Base-by-base conservation (phyloP, 148 eudicot genomes). In the Rhododendron williamsianum region DNA sequence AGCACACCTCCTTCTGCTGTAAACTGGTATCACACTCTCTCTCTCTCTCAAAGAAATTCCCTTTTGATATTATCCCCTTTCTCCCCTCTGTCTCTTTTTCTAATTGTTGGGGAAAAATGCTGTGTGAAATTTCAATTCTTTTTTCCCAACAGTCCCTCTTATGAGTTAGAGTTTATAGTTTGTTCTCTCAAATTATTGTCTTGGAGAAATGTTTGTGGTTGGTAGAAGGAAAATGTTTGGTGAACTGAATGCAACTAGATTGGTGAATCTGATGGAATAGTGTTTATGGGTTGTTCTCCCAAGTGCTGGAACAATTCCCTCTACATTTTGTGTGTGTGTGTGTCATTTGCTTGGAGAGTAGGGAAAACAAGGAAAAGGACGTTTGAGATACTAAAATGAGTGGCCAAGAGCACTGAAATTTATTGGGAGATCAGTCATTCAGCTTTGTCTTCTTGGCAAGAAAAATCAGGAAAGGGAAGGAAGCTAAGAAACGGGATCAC, bases 1-100 rank as follows among this genome's bases (percentile, higher is more conserved):
- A 96, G 80, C 92, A 89, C 60, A 86, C 88, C 73, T 87, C 88
- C 52, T 87, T 93, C 88, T 87, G 83, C 85, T 85, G 88, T 78
- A 94, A 91, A 87, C 88, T 87, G 91, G 97, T 95, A 91, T 9
- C 78, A 11, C 46, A 23, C 60, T 27, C 63, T 78, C 58, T 78
- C 81, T 36, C 48, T 76, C 49, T 76, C 3, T n/a, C 36, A 35
- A 35, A 35, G 36, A 35, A 35, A 35, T 35, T 35, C 36, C 36
- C 36, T 56, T 56, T 16, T 56, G 16, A 4, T 56, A 35, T 56
- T 69, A 9, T 10, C 36, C 73, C 16, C 36, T 35, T 35, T 35
- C 36, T 35, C 36, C 36, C 36, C 36, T 35, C 2, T 35, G 36
- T 4, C 2, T 81, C 0, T 81, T 43, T 23, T 15, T 38, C 79